Percentiles rank a stretch among this genome's conserved stretches.
Evolutionary conservation across 2,329 filamentous ascomycete genomes (phyloP).

Genomic region (Epichloe coenophiala): DNA sequence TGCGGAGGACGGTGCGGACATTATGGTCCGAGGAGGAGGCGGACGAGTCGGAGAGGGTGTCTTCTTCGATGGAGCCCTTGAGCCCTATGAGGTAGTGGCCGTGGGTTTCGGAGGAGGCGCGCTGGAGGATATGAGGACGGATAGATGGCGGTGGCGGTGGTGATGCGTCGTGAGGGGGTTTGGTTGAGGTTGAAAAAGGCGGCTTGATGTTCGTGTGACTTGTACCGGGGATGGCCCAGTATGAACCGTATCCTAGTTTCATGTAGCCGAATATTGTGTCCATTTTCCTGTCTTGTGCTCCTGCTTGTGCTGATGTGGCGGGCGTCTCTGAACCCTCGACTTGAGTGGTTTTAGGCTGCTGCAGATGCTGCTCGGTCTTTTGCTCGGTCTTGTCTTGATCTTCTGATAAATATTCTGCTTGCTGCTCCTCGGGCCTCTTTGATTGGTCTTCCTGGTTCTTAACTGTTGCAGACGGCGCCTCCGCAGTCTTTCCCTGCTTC

Average conservation of each 20-base stretch:
- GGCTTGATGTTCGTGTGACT: conserved; percentile 6
- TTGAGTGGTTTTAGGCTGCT: not conserved
- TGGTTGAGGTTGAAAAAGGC: conserved; percentile 4
- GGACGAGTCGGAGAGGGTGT: conserved; percentile 16
- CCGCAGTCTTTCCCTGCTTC: not conserved
- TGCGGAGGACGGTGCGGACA: conserved; percentile 48
- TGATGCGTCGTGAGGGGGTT: not conserved
- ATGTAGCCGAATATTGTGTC: conserved; percentile 50
- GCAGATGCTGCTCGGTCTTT: not conserved
- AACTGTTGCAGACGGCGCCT: not conserved
- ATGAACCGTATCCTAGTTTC: conserved; percentile 54
- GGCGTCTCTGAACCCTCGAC: not conserved
- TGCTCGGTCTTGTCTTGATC: not conserved
- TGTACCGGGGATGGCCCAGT: conserved; percentile 37
- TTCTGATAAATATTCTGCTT: not conserved
- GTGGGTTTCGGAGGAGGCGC: conserved; percentile 15
- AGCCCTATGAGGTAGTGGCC: conserved; percentile 55
- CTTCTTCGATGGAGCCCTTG: conserved; percentile 46
- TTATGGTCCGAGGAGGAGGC: conserved; percentile 23
- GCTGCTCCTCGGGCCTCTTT: not conserved
- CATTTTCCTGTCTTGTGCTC: conserved; percentile 25
- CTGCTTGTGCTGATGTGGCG: not conserved
- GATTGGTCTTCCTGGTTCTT: not conserved
- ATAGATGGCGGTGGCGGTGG: not conserved
- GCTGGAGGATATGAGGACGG: conserved; percentile 6